These are phyloP conservation scores for Neolentinus lepideus DNA, from an alignment of 1,284 basidiomycete genomes.

Conservation along the genomic window DNA sequence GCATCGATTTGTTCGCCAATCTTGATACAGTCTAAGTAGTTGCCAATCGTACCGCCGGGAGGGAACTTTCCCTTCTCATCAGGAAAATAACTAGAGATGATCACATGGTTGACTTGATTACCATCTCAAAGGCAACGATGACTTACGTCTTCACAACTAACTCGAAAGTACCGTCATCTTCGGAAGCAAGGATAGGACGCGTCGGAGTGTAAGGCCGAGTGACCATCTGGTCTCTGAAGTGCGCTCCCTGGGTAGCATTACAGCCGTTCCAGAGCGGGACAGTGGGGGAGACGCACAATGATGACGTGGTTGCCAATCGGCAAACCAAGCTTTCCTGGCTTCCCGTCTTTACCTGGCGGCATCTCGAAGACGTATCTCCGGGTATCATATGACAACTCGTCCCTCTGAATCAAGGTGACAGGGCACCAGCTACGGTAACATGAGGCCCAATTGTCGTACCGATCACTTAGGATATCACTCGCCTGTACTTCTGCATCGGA, in stretches of 20 bases:
- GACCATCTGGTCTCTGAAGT: conserved; percentile 18
- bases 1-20: conserved; percentile 18
- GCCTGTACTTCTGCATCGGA: no score
- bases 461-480: no score
- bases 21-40: conserved; percentile 18
- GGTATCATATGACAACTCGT: background rate
- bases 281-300: background rate
- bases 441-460: no score
- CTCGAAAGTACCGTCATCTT: conserved; percentile 19
- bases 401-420: background rate
- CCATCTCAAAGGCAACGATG: background rate
- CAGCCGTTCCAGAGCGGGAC: background rate
- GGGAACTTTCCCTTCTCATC: background rate
- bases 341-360: conserved; percentile 10
- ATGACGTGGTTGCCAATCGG: conserved; percentile 15
- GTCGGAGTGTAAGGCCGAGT: conserved; percentile 17
- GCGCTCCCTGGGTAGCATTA: conserved; percentile 11
- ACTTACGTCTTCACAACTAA: conserved; percentile 20
- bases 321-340: conserved; percentile 11
- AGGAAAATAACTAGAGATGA: background rate
- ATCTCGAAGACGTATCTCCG: conserved; percentile 17
- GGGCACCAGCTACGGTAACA: background rate
- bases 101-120: background rate
- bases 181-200: conserved; percentile 14
- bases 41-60: conserved; percentile 17